Conservation (phyloP, 345 rosid genomes). For the Hibiscus tridactylites region DNA sequence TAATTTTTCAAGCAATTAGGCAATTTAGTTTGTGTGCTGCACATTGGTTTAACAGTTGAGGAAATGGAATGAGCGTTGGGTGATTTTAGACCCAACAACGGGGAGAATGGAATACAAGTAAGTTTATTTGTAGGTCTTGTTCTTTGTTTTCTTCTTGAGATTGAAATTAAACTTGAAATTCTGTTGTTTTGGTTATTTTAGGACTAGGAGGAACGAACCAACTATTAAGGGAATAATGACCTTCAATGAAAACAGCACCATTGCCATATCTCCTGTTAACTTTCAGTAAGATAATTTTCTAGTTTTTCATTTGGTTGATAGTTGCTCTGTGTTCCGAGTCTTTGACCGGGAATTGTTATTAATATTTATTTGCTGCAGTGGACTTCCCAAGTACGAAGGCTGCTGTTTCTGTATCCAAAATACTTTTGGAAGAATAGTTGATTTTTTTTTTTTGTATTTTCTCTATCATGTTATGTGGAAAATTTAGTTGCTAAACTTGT, state of each 20-base stretch:
- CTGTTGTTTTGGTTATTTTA: slow-evolving; percentile 22
- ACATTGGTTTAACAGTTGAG: slow-evolving; percentile 43
- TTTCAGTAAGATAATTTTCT: slow-evolving; percentile 59
- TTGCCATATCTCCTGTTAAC: slow-evolving; percentile 81
- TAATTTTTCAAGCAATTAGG: neutral
- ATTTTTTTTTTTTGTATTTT: neutral
- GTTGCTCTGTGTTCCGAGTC: neutral
- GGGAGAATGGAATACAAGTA: slow-evolving; percentile 69
- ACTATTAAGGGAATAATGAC: slow-evolving; percentile 67
- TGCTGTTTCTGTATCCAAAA: slow-evolving; percentile 95
- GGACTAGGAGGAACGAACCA: slow-evolving; percentile 88
- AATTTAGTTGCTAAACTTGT: neutral
- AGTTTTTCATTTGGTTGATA: slow-evolving; percentile 3
- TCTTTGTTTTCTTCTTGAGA: neutral
- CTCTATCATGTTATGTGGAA: slow-evolving; percentile 1
- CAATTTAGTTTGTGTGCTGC: slow-evolving; percentile 3
- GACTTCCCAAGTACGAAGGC: slow-evolving; percentile 90
- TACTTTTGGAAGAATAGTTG: neutral
- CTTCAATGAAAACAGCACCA: slow-evolving; percentile 89
- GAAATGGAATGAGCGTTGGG: slow-evolving; percentile 99
- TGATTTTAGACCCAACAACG: slow-evolving; percentile 89
- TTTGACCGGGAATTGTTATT: neutral
- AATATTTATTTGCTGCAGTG: slow-evolving; percentile 42
- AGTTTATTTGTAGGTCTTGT: neutral
- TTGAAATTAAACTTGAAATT: neutral